These are phyloP conservation scores for Backusella luteola DNA, from an alignment of 192 early-diverging fungal genomes.

Conservation along the genomic window DNA sequence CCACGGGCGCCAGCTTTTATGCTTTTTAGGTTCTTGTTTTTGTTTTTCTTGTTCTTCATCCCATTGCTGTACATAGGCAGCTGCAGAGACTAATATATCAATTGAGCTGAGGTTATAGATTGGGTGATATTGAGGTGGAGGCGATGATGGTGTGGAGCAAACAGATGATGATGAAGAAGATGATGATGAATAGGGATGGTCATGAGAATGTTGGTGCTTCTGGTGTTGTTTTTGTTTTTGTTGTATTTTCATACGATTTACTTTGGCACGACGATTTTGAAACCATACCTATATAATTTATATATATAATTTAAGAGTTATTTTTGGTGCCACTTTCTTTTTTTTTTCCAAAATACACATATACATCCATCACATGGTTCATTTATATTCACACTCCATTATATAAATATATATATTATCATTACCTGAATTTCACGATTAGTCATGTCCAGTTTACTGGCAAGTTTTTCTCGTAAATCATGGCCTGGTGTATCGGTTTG, in stretches of 20 bases:
- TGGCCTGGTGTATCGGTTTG: conserved; percentile 75
- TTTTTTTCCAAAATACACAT: background rate
- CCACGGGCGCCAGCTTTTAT: conserved; percentile 19
- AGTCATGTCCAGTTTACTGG: conserved; percentile 73
- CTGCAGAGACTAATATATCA: conserved; percentile 39
- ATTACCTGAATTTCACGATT: conserved; percentile 76
- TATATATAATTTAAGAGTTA: conserved; percentile 7
- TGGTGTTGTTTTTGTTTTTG: conserved; percentile 14
- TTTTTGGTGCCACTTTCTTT: background rate
- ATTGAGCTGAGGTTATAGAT: conserved; percentile 20
- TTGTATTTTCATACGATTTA: conserved; percentile 50
- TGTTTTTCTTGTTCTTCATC: conserved; percentile 26
- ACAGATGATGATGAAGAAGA: conserved; percentile 10
- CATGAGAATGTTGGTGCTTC: conserved; percentile 9
- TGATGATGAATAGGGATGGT: background rate
- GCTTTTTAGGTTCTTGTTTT: conserved; percentile 3
- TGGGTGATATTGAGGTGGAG: background rate
- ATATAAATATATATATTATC: background rate
- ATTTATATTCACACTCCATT: conserved; percentile 8
- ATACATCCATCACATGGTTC: conserved; percentile 23
- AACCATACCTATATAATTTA: conserved; percentile 67
- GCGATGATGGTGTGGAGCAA: conserved; percentile 6
- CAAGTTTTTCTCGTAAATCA: conserved; percentile 71
- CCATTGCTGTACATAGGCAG: conserved; percentile 39
- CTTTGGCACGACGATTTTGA: conserved; percentile 83